Evolutionary conservation across 1,139 yeast genomes (phyloP), one percentile per base, ranked within the genome.

Genomic region (Debaryomycetaceae sp.): DNA sequence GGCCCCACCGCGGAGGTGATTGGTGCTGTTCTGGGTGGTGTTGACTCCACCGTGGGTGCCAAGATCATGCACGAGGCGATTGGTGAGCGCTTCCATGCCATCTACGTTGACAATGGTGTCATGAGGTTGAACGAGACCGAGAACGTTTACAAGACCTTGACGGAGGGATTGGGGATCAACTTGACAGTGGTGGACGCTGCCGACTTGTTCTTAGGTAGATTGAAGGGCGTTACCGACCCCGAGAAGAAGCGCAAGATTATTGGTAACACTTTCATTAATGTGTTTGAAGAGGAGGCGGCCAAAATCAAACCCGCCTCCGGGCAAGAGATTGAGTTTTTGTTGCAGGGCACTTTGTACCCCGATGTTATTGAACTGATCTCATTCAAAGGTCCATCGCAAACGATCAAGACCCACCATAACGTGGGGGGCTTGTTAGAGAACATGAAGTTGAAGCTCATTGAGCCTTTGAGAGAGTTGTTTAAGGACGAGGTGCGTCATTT

Each of bases 11-110:
- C 96, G 36, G 97, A 91, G 65, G 99, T 93, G 43, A 91, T 91
- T 56, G 99, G 99, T 65, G 99, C 99, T 35, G 98, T 91, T 48
- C 85, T 96, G 39, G 99, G 99, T 53, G 98, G 99, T 70, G 98
- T 93, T 43, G 99, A 91, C 64, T 91, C 98, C 35, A 91, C 99
- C 29, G 98, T 93, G 40, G 99, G 97, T 44, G 96, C 99, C 44
- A 91, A 91, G 71, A 75, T 91, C 57, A 83, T 91, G 95, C 83
- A 88, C 44, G 96, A 85, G 65, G 98, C 98, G 43, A 91, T 91
- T 60, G 99, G 99, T 55, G 93, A 85, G 53, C 79, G 98, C 61
- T 91, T 91, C 83, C 99, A 91, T 52, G 99, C 98, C 40, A 88
- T 91, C 49, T 76, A 88, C 55, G 99, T 91, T 41, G 98, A 91